These are phyloP conservation scores for Gaultheria prostrata DNA, from an alignment of 148 eudicot species.

Conservation along the genomic window DNA sequence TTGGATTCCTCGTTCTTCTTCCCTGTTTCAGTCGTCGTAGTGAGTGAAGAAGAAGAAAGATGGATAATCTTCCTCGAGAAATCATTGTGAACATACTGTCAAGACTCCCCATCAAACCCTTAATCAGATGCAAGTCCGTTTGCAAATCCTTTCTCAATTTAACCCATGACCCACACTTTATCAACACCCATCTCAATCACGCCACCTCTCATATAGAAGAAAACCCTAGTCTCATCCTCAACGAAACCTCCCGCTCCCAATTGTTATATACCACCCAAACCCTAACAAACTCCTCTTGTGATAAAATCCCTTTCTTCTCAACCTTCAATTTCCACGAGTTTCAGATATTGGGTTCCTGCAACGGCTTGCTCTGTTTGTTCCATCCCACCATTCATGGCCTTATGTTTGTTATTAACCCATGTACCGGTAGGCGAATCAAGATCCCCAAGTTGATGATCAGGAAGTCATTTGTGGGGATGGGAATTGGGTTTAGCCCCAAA, in stretches of 20 bases:
- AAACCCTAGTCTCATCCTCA: slow-evolving; percentile 9
- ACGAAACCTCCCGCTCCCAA: background rate
- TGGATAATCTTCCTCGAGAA: background rate
- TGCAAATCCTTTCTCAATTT: slow-evolving; percentile 2
- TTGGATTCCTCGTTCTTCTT: too few species aligned
- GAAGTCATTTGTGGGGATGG: background rate
- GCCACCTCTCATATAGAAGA: background rate
- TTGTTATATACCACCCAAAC: too few species aligned
- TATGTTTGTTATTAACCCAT: background rate
- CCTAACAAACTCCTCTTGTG: background rate
- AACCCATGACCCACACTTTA: background rate
- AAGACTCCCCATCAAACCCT: background rate
- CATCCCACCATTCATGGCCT: background rate
- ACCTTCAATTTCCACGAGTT: background rate
- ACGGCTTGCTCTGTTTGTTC: slow-evolving; percentile 8
- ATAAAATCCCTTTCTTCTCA: background rate
- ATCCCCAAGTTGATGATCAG: background rate
- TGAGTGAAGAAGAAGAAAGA: background rate
- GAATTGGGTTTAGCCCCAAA: slow-evolving; percentile 1
- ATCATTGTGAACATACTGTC: background rate
- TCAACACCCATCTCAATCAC: background rate
- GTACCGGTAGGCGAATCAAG: background rate
- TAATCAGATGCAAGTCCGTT: background rate
- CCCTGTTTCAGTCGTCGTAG: too few species aligned
- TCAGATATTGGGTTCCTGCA: background rate